Evolutionary conservation across 108 stramenopile genomes (phyloP).

Genomic region (Skeletonema costatum): DNA sequence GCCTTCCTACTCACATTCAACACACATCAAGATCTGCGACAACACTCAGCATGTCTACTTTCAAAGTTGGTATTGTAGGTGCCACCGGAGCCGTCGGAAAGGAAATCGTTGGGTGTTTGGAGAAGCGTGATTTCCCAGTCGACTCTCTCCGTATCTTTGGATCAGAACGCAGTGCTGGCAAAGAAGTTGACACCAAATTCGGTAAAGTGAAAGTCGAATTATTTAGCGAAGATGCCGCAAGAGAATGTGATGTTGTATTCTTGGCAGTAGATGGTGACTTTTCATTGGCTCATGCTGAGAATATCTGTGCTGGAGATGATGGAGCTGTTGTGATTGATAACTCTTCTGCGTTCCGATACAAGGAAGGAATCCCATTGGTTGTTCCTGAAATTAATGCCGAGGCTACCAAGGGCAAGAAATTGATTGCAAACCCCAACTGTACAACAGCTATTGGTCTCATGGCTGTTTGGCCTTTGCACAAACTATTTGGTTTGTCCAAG

Average conservation of each 20-base stretch:
- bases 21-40: not conserved
- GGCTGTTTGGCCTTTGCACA: constrained; percentile 95
- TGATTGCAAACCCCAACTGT: constrained; percentile 99
- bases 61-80: constrained; percentile 94
- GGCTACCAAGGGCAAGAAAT: constrained; percentile 87
- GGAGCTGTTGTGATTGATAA: constrained; percentile 88
- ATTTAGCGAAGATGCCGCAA: constrained; percentile 67
- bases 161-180: constrained; percentile 84
- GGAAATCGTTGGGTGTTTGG: constrained; percentile 90
- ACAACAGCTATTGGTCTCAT: constrained; percentile 99
- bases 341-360: constrained; percentile 94
- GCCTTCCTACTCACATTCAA: not conserved
- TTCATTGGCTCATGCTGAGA: constrained; percentile 78
- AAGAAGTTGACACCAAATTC: constrained; percentile 73
- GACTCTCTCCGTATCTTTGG: constrained; percentile 87
- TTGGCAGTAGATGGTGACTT: constrained; percentile 92
- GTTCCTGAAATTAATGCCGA: constrained; percentile 97
- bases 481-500: constrained; percentile 88
- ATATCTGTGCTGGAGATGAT: constrained; percentile 68
- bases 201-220: constrained; percentile 88
- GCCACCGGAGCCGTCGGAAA: constrained; percentile 98
- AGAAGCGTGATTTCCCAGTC: constrained; percentile 77
- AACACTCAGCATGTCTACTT: not conserved
- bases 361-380: constrained; percentile 89
- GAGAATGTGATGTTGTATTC: constrained; percentile 90